A percentile compares a stretch with the other conserved stretches of the same genome.
Conservation (phyloP, 331 rosid species). For the Saraca asoca region DNA sequence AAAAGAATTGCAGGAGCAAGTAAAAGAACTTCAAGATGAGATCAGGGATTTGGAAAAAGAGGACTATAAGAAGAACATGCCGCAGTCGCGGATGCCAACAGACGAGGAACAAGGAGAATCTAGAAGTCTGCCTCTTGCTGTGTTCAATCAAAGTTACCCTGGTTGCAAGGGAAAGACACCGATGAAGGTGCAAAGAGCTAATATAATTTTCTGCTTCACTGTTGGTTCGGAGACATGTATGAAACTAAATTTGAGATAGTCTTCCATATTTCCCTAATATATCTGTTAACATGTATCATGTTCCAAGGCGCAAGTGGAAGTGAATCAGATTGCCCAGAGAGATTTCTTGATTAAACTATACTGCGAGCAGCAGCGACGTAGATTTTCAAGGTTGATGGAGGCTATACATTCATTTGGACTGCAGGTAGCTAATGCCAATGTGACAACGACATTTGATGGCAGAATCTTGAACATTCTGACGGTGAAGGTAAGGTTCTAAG, state of each 20-base stretch:
- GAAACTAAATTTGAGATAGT: constrained; percentile 3
- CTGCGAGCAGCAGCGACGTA: constrained; percentile 51
- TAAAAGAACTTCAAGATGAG: constrained; percentile 52
- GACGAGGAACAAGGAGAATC: constrained; percentile 32
- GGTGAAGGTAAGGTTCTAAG: constrained; percentile 61
- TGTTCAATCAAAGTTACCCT: constrained; percentile 35
- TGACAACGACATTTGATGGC: constrained; percentile 49
- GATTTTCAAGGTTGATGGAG: constrained; percentile 65
- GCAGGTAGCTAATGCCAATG: constrained; percentile 57
- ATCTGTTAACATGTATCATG: constrained; percentile 9
- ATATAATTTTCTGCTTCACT: background rate
- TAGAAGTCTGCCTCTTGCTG: constrained; percentile 26
- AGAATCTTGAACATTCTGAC: constrained; percentile 50
- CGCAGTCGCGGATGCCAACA: constrained; percentile 22
- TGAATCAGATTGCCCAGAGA: constrained; percentile 51
- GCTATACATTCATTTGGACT: constrained; percentile 64
- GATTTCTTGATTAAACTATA: constrained; percentile 53
- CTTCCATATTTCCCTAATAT: constrained; percentile 11
- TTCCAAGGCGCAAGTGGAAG: constrained; percentile 61
- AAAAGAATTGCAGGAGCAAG: constrained; percentile 56
- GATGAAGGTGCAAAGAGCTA: constrained; percentile 43
- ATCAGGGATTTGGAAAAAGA: constrained; percentile 52
- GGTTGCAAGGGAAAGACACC: constrained; percentile 28
- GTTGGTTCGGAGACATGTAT: background rate
- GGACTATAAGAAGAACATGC: constrained; percentile 37